Base-by-base conservation (phyloP, 2,329 filamentous ascomycete genomes). In the Fusarium poae region DNA sequence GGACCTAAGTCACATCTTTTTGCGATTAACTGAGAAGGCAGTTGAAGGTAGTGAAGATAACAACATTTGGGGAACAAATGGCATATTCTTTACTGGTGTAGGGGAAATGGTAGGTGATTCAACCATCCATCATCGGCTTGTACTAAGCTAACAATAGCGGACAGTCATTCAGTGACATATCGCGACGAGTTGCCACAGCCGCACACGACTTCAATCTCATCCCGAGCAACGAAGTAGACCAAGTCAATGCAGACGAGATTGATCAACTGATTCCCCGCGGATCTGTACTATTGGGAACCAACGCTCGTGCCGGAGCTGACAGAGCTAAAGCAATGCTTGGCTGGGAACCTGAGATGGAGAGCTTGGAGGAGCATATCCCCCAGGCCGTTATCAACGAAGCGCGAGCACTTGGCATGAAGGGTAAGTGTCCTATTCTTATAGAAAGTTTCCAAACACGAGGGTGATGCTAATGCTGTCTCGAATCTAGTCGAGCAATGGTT, bases 231-330 rank as follows among this genome's bases (percentile, higher is more conserved):
- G 57, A 65, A 15, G 57, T 77, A 3, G 68, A 78, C 2, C 62
- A 65, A 74, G 44, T 76, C 10, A 66, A 74, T 20, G 60, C 74
- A 2, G 75, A 79, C 0, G 83, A 86, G 7, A 81, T 82, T 5
- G 78, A 83, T 48, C 76, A 79, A 12, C 71, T 83, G 16, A 76
- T 80, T 2, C 75, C 79, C 0, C 80, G 79, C 49, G 86, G 85
- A 21, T 77, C 79, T 43, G 76, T 85, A 9, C 77, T 84, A 7
- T 87, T 84, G 80, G 87, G 87, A 1, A 82, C 83, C 37, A 90
- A 90, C 67, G 88, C 86, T 12, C 79, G 84, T 53, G 81, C 82
- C 13, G 79, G 77, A 52, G 83, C 86, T 1, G 77, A 80, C 32
- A 79, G 88, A 44, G 88, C 82, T 8, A 82, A 79, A 46, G 81